Evolutionary conservation across 257 asterid species (phyloP), one percentile per base, ranked within the genome.

Genomic region (Henckelia pumila): DNA sequence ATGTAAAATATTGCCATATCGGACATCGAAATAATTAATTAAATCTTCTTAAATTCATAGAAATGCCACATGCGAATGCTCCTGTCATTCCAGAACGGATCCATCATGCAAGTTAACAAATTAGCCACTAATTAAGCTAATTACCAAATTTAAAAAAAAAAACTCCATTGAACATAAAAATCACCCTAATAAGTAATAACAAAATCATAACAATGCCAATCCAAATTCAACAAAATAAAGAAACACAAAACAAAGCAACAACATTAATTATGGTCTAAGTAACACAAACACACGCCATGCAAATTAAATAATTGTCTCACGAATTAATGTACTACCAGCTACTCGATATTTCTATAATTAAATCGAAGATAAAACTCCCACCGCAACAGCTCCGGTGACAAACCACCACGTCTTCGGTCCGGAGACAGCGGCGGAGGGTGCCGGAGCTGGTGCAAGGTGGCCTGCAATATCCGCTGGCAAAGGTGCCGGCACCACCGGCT

Each of bases 371-470:
- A 72, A 52, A 30, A 69, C 10, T 25, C 72, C 81, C 0, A 61
- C 57, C 64, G 60, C 25, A 32, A 30, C 80, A 17, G 67, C 22
- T 13, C 35, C 37, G 56, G 59, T 71, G 20, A 69, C 0, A 2
- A 73, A 44, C 32, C 21, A 21, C 44, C 70, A 76, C 0, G n/a
- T 58, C 57, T 30, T 64, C 17, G 77, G 30, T 11, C 33, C 57
- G 21, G 24, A n/a, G 14, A 56, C 75, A 14, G 47, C 37, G 13
- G 77, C 77, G 28, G 78, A 56, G 3, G 87, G 78, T 0, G 88
- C 79, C 10, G 83, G 79, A 22, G 77, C 67, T 57, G 63, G 13
- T 30, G 30, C 29, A 16, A 8, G 16, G 7, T 3, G 24, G 19
- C 4, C 30, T 17, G n/a, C n/a, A n/a, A 22, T 65, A 63, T 20